Base-by-base conservation (phyloP, 768 basidiomycete species). In the Podaxis sp. region DNA sequence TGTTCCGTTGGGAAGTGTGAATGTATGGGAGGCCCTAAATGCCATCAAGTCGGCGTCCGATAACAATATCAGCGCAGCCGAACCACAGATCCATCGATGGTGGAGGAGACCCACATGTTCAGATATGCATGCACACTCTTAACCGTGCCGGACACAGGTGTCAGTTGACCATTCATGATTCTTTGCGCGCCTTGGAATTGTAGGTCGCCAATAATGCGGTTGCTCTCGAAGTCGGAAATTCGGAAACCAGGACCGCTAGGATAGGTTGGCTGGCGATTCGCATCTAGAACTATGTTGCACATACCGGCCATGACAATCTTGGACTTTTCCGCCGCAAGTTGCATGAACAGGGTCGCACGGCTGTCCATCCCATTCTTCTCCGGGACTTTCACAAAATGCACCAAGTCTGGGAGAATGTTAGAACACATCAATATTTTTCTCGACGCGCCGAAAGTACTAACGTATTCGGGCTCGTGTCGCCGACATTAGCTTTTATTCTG, bases 391-490 rank as follows among this genome's bases (percentile, higher is more conserved):
- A 69, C 91, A 93, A 73, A 86, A 88, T 2, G 91, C 87, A 4
- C 90, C 90, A 76, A 82, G 71, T 73, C 90, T 79, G 62, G 52
- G 55, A 43, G 50, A 65, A 58, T 53, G 36, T 50, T 47, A 63
- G 51, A 59, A 38, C 37, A n/a, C 29, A 47, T 55, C 61, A 19
- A 61, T 33, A 37, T 12, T 17, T 59, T 40, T 57, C 11, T 55
- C 19, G 7, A 46, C 60, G 37, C 59, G n/a, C 29, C 33, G 53
- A 41, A 56, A 51, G 55, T 50, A 78, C 87, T 69, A 62, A 90
- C 88, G 88, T 91, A 70, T 93, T 92, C 12, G 90, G 90, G 64
- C 81, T 89, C 29, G 88, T 89, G 68, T 91, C 89, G 2, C 91
- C 89, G 47, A 92, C 89, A 64, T 91, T 91, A n/a, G 89, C 88